A percentile compares a stretch with the other conserved stretches of the same genome.
Conservation (phyloP, 768 basidiomycete genomes). For the Agrocybe praecox region DNA sequence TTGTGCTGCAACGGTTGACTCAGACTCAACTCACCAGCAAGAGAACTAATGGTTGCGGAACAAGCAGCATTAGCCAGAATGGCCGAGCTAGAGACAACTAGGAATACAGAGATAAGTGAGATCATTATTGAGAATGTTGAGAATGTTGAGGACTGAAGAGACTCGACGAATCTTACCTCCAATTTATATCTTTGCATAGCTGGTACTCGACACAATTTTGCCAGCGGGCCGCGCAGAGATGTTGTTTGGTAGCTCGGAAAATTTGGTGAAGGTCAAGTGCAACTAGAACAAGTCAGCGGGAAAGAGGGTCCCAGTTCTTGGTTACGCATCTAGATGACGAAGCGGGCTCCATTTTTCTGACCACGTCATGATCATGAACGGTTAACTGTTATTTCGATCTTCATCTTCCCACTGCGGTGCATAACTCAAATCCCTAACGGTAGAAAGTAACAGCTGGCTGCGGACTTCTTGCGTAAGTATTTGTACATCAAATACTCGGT, state of each 20-base stretch:
- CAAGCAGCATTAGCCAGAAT: constrained; percentile 30
- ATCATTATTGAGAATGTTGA: constrained; percentile 13
- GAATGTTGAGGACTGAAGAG: background rate
- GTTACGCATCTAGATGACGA: background rate
- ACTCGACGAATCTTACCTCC: background rate
- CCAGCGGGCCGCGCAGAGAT: background rate
- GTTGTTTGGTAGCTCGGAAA: background rate
- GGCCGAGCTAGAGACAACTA: constrained; percentile 15
- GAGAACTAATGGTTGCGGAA: constrained; percentile 56
- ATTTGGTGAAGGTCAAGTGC: background rate
- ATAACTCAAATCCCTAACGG: background rate
- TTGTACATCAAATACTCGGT: background rate
- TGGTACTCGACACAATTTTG: background rate
- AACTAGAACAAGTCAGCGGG: background rate
- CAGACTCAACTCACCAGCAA: constrained; percentile 30
- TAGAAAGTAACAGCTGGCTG: background rate
- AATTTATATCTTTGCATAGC: background rate
- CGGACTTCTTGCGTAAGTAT: background rate
- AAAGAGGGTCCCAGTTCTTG: background rate
- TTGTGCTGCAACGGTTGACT: too few relatives aligned
- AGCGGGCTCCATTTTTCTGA: background rate
- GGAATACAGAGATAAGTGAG: constrained; percentile 5
- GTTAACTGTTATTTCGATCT: background rate
- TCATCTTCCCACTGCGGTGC: background rate
- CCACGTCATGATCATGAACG: background rate